phyloP scores from a whole-genome alignment of 2,329 filamentous ascomycete species.

The Claviceps africana region DNA sequence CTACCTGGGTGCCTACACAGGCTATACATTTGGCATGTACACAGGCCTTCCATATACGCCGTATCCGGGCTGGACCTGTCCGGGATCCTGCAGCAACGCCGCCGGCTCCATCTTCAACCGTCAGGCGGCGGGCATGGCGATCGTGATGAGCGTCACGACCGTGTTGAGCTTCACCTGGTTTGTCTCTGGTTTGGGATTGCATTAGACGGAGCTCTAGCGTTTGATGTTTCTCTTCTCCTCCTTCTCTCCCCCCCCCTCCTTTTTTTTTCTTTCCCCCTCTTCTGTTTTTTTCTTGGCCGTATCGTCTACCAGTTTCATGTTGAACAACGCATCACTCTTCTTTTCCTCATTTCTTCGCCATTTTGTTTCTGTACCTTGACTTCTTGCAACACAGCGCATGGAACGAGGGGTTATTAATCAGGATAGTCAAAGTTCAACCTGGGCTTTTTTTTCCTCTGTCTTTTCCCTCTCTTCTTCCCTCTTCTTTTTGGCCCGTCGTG shows the following conservation, averaged over 20 bases:
- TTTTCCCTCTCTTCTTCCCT: no score
- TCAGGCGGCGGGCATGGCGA: conserved; percentile 34
- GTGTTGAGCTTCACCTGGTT: conserved; percentile 52
- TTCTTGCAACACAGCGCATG: background rate
- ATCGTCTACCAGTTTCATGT: background rate
- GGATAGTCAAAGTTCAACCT: background rate
- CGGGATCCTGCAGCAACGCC: conserved; percentile 45
- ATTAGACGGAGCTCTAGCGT: conserved; percentile 11
- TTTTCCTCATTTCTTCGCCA: no score
- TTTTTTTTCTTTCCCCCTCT: background rate
- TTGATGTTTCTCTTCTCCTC: no score
- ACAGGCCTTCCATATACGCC: conserved; percentile 35
- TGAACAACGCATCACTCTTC: no score
- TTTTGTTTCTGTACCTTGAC: background rate
- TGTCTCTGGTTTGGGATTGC: conserved; percentile 34
- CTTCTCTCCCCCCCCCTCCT: no score
- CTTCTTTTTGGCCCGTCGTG: background rate
- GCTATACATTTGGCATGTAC: conserved; percentile 47
- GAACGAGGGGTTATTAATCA: background rate
- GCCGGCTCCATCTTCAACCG: conserved; percentile 33
- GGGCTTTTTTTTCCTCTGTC: no score
- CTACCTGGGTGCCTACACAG: conserved; percentile 35
- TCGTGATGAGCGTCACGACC: conserved; percentile 41
- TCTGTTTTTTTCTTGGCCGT: background rate
- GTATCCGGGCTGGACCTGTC: conserved; percentile 38